phyloP scores from a whole-genome alignment of 1,284 basidiomycete species.

The Ustilago sp. region DNA sequence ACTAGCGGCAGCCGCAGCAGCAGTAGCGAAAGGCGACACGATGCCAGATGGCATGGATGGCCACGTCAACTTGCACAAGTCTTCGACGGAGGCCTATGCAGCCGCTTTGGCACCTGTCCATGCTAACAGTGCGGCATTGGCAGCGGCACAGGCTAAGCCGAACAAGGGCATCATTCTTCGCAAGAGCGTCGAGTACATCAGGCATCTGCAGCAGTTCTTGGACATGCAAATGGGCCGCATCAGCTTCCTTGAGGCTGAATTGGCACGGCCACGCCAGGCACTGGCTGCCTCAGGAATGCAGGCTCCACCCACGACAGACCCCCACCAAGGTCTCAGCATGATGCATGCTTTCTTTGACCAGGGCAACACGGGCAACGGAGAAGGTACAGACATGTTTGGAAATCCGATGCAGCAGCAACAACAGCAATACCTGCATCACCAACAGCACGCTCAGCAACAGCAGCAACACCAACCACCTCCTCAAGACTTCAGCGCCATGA shows the following conservation, averaged over 20 bases:
- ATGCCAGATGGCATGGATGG: conserved; percentile 19
- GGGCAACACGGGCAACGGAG: conserved; percentile 10
- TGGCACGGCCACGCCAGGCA: conserved; percentile 45
- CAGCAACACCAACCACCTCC: conserved; percentile 30
- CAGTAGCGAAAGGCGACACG: conserved; percentile 37
- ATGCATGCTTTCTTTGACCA: conserved; percentile 50
- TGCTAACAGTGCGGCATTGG: conserved; percentile 56
- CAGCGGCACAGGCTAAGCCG: conserved; percentile 65
- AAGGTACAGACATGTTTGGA: conserved; percentile 16
- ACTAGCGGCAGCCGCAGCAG: conserved; percentile 41
- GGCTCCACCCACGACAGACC: conserved; percentile 46
- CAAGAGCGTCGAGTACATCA: conserved; percentile 68
- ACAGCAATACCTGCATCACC: conserved; percentile 1
- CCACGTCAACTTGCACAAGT: conserved; percentile 37
- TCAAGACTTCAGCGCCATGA: conserved; percentile 51
- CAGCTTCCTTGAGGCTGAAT: conserved; percentile 58
- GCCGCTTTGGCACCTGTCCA: conserved; percentile 58
- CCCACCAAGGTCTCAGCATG: conserved; percentile 48
- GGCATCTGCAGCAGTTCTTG: conserved; percentile 65
- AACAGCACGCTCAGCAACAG: conserved; percentile 11
- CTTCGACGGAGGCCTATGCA: conserved; percentile 51
- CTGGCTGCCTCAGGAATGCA: conserved; percentile 49
- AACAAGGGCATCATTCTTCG: conserved; percentile 69
- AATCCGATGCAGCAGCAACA: conserved; percentile 22
- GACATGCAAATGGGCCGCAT: conserved; percentile 62